Percentiles rank a stretch among this genome's conserved stretches.
Evolutionary conservation across 768 basidiomycete genomes (phyloP).

Genomic region (Tephrocybe sp.): DNA sequence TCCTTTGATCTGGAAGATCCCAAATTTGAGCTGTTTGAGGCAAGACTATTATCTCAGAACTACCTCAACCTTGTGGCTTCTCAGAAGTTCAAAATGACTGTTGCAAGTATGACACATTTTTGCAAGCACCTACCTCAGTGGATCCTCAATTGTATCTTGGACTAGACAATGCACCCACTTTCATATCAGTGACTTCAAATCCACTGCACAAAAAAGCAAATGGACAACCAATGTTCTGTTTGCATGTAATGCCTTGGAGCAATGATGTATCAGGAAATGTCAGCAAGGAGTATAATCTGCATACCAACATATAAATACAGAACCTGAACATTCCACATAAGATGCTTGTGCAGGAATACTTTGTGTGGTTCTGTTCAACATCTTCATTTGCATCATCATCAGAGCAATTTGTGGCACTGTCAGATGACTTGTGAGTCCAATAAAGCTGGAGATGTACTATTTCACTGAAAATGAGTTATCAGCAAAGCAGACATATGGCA

Average conservation of each 20-base stretch:
- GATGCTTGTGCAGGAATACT: conserved; percentile 28
- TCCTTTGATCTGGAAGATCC: no score
- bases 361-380: conserved; percentile 30
- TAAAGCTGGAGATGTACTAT: not conserved
- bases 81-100: no score
- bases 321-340: conserved; percentile 29
- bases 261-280: conserved; percentile 35
- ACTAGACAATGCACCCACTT: no score
- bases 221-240: conserved; percentile 9
- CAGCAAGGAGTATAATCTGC: conserved; percentile 35
- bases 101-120: no score
- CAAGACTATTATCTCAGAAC: not conserved
- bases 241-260: conserved; percentile 19
- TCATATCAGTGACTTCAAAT: not conserved
- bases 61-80: no score
- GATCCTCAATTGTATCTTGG: no score
- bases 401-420: conserved; percentile 30
- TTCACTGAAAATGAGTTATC: no score
- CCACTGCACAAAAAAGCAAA: conserved; percentile 12
- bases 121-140: no score
- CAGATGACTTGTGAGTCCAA: conserved; percentile 15
- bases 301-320: conserved; percentile 32
- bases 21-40: no score
- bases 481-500: conserved; percentile 18
- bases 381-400: conserved; percentile 28